These are phyloP conservation scores for Zygosaccharomyces lentus DNA, from an alignment of 805 yeast species.

Conservation along the genomic window DNA sequence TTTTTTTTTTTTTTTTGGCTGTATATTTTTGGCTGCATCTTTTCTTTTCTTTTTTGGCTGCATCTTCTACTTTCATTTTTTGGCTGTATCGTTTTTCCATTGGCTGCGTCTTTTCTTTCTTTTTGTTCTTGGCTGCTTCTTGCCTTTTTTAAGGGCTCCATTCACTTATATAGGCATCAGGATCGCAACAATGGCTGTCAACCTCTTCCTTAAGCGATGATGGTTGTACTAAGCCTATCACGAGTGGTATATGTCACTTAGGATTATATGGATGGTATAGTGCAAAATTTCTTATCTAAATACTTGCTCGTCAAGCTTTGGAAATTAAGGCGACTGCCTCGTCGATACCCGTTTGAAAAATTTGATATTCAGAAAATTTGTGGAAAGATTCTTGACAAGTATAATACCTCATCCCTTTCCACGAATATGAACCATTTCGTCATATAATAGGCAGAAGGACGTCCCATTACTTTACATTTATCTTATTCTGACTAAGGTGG, in stretches of 20 bases:
- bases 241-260: neutral
- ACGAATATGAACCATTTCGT: neutral
- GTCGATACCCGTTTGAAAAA: neutral
- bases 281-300: neutral
- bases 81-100: slow-evolving; percentile 1
- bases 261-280: neutral
- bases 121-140: slow-evolving; percentile 1
- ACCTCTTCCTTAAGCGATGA: neutral
- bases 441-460: neutral
- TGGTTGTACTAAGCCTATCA: neutral
- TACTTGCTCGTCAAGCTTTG: neutral
- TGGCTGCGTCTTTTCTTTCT: neutral
- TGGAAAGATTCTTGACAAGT: neutral
- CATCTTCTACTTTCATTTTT: neutral
- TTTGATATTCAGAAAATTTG: neutral
- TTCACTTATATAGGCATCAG: neutral
- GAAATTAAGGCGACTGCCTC: neutral
- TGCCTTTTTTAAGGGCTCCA: neutral
- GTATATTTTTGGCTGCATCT: neutral
- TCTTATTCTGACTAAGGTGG: neutral
- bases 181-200: neutral
- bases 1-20: neutral
- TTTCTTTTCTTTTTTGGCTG: neutral
- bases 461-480: neutral
- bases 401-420: neutral